A percentile compares a stretch with the other conserved stretches of the same genome.
phyloP scores from a whole-genome alignment of 805 yeast species.

The Starmerella khaoyaiensis region DNA sequence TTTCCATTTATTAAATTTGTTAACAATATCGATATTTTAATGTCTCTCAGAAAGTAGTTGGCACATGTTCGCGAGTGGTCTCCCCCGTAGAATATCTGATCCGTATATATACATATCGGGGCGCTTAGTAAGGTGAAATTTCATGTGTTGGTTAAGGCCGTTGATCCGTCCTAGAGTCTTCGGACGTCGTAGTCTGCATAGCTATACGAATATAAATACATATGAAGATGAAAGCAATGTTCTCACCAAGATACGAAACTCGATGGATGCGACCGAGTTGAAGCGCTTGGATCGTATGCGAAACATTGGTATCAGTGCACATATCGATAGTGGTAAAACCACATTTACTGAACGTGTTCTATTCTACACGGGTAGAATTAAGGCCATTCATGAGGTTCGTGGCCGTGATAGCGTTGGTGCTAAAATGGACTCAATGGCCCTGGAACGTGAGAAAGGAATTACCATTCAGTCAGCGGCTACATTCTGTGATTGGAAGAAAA shows the following conservation, averaged over 20 bases:
- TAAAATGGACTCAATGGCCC: constrained; percentile 98
- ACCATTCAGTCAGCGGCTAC: constrained; percentile 99
- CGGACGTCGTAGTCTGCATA: constrained; percentile 8
- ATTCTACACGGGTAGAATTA: constrained; percentile 87
- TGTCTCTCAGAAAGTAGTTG: too few species aligned
- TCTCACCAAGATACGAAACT: constrained; percentile 23
- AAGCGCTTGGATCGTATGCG: constrained; percentile 49
- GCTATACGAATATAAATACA: constrained; percentile 14
- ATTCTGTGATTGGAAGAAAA: constrained; percentile 86
- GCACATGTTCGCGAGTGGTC: too few species aligned
- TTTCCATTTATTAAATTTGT: too few species aligned
- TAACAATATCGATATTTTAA: too few species aligned
- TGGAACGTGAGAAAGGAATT: constrained; percentile 96
- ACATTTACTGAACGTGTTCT: constrained; percentile 96
- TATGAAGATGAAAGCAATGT: constrained; percentile 25
- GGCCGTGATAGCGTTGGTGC: constrained; percentile 98
- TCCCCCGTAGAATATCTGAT: not conserved
- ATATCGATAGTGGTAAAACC: constrained; percentile 95
- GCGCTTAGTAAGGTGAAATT: not conserved
- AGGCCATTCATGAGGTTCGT: constrained; percentile 37
- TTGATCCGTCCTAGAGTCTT: not conserved
- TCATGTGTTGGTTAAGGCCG: not conserved
- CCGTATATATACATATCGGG: not conserved
- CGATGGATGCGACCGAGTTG: constrained; percentile 27
- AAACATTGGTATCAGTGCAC: constrained; percentile 96